Base-by-base conservation (phyloP, 345 rosid genomes). In the Syzygium oleosum region DNA sequence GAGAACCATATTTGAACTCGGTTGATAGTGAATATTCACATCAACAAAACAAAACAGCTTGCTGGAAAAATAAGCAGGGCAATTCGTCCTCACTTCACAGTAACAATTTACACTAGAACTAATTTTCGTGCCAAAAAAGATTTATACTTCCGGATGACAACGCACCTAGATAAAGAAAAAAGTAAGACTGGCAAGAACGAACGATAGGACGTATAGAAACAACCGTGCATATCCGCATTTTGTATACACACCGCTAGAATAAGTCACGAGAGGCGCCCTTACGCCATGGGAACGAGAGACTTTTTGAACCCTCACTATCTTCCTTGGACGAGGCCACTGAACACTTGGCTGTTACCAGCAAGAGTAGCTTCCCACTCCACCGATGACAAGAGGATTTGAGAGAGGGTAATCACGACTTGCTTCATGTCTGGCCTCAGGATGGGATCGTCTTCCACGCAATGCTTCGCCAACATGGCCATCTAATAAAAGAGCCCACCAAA, bases 321-420 rank as follows among this genome's bases (percentile, higher is more conserved):
- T 92, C 99, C 99, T 91, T 95, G 99, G 87, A 97, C 99, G 68
- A 97, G 96, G 84, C 99, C 99, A 85, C 99, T 97, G 89, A 97
- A 97, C 84, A 97, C 98, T 91, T 97, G 99, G 90, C 98, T 97
- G 91, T 92, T 96, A 78, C 99, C 99, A 3, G 99, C 99, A 83
- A 97, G 98, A 84, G 99, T 97, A 87, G 99, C 99, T 91, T 97
- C 99, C 99, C 99, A 97, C 92, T 97, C 99, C 22, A 96, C 94
- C 13, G 99, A 95, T 51, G 99, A 95, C 89, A 97, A 88, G 85
- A 95, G 98, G 85, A 95, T 95, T 90, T 97, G 99, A 27, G 99
- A 97, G 38, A 97, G 91, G 34, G 96, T 90, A 80, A 97, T 96
- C 89, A 97, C 99, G 4, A 94, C 95, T 89, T 97, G 98, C 95